These are phyloP conservation scores for Talaromyces thailandensis DNA, from an alignment of 495 filamentous ascomycete genomes.

Conservation along the genomic window DNA sequence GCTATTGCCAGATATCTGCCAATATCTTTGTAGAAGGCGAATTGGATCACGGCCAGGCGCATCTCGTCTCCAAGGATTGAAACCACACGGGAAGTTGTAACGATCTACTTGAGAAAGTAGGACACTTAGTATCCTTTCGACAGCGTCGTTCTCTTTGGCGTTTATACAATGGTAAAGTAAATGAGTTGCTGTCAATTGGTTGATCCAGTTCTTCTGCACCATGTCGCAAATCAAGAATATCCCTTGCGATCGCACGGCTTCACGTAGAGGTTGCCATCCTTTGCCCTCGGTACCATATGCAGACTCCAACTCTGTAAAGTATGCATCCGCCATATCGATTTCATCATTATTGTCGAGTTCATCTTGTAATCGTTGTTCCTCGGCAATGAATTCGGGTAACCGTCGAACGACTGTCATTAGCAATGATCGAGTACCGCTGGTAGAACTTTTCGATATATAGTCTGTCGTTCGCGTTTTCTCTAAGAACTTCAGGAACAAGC, in stretches of 20 bases:
- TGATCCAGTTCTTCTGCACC: conserved; percentile 37
- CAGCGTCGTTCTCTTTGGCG: conserved; percentile 27
- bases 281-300: conserved; percentile 39
- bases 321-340: conserved; percentile 37
- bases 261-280: conserved; percentile 59
- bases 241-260: conserved; percentile 60
- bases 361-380: conserved; percentile 45
- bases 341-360: conserved; percentile 39
- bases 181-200: conserved; percentile 20
- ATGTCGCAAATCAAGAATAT: conserved; percentile 48
- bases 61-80: conserved; percentile 18
- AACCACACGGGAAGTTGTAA: conserved; percentile 22
- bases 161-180: conserved; percentile 26
- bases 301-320: conserved; percentile 61
- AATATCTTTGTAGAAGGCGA: conserved; percentile 23
- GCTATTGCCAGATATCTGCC: conserved; percentile 12
- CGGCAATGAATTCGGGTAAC: conserved; percentile 53
- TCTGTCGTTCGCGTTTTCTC: conserved; percentile 19
- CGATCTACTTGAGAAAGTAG: conserved; percentile 18
- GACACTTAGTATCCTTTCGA: conserved; percentile 25
- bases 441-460: background rate
- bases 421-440: conserved; percentile 44
- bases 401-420: conserved; percentile 56
- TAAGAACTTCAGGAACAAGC: conserved; percentile 30
- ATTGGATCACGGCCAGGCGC: conserved; percentile 16